These are phyloP conservation scores for Rhododendron henanense DNA, from an alignment of 148 eudicot genomes.

Conservation along the genomic window DNA sequence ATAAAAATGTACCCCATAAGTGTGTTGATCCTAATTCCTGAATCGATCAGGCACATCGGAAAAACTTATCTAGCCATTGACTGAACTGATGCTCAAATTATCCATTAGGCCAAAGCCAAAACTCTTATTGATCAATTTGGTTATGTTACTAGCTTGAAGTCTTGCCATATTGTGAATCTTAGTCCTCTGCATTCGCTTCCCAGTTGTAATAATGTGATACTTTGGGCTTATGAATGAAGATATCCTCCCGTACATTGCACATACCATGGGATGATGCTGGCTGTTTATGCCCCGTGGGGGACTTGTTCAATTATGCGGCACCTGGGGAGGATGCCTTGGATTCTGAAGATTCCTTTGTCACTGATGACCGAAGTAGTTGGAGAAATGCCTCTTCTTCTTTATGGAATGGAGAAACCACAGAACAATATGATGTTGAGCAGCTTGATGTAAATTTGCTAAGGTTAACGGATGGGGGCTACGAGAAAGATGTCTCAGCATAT, in stretches of 20 bases:
- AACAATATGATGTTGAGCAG: slow-evolving; percentile 28
- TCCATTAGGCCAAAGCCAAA: neutral
- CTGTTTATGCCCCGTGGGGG: slow-evolving; percentile 95
- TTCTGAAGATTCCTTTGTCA: slow-evolving; percentile 13
- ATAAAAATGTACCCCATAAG: neutral
- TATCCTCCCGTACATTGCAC: slow-evolving; percentile 92
- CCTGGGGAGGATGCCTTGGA: slow-evolving; percentile 64
- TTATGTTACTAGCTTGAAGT: neutral
- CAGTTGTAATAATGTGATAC: neutral
- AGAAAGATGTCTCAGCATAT: slow-evolving; percentile 56
- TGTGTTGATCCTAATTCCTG: neutral
- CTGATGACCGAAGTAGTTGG: slow-evolving; percentile 16
- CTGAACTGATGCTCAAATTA: neutral
- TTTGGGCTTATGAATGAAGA: slow-evolving; percentile 37
- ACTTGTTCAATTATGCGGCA: slow-evolving; percentile 84
- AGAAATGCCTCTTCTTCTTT: slow-evolving; percentile 17
- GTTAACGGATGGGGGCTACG: slow-evolving; percentile 87
- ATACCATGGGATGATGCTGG: slow-evolving; percentile 95
- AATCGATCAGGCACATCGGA: neutral
- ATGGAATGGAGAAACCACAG: slow-evolving; percentile 23
- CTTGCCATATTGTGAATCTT: neutral
- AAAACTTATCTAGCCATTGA: neutral
- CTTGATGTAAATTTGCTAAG: slow-evolving; percentile 29
- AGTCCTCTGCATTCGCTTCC: neutral
- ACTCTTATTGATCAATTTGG: neutral